These are phyloP conservation scores for Linum tenue DNA, from an alignment of 345 rosid genomes.

Conservation along the genomic window DNA sequence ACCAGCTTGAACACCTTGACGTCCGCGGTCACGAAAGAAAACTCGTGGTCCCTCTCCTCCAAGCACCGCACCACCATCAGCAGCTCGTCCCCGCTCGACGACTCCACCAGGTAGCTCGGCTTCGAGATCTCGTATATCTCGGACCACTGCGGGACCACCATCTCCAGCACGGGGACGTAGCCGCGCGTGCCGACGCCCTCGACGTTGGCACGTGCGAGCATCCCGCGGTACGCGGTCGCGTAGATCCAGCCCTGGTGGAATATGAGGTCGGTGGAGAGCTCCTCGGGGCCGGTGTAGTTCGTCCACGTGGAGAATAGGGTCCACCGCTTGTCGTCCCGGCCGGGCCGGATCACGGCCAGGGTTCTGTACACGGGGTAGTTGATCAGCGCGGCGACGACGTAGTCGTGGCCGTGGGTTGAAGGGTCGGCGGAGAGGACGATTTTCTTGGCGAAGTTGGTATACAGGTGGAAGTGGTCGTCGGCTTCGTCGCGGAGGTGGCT, in stretches of 20 bases:
- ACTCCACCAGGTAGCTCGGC: no score
- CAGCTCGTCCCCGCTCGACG: background rate
- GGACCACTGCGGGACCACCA: no score
- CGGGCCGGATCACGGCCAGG: background rate
- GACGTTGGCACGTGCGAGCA: background rate
- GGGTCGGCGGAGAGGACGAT: background rate
- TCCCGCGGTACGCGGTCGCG: background rate
- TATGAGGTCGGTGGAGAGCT: background rate
- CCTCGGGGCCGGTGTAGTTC: background rate
- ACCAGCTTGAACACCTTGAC: background rate
- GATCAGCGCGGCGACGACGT: background rate
- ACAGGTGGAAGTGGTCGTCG: background rate
- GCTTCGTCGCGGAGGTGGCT: background rate
- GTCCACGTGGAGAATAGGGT: background rate
- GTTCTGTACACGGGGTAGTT: background rate
- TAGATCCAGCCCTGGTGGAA: background rate
- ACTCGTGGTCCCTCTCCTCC: background rate
- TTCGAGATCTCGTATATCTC: no score
- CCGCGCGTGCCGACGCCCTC: background rate
- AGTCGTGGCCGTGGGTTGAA: background rate
- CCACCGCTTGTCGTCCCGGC: background rate
- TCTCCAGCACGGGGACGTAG: background rate
- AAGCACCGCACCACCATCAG: background rate
- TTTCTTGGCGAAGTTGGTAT: background rate
- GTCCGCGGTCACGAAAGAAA: background rate